These are phyloP conservation scores for Pythium brassicae DNA, from an alignment of 352 stramenopile species.

Conservation along the genomic window DNA sequence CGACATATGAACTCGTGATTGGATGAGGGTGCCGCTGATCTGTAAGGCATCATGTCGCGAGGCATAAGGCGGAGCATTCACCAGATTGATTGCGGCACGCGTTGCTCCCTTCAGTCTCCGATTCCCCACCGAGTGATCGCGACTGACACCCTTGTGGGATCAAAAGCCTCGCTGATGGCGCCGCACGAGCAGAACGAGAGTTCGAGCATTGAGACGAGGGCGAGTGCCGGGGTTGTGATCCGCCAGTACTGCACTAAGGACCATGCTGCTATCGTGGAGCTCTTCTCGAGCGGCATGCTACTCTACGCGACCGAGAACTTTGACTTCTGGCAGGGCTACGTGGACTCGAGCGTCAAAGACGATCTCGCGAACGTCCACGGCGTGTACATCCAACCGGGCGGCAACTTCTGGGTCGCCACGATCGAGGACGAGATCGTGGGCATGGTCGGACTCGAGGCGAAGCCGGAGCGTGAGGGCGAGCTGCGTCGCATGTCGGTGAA, in stretches of 20 bases:
- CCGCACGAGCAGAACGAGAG: background rate
- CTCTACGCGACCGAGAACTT: background rate
- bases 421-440: conserved; percentile 10
- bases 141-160: background rate
- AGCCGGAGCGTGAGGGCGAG: conserved; percentile 16
- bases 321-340: conserved; percentile 10
- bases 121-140: background rate
- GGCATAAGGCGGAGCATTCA: too few species aligned
- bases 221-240: conserved; percentile 1
- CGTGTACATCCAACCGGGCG: conserved; percentile 25
- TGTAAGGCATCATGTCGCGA: too few species aligned
- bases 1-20: too few species aligned
- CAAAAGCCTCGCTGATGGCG: background rate
- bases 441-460: conserved; percentile 18
- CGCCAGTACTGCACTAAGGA: conserved; percentile 19
- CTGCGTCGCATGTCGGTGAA: conserved; percentile 27
- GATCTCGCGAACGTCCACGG: conserved; percentile 29
- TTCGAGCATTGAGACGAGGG: too few species aligned
- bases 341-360: conserved; percentile 16
- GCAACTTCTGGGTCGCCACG: conserved; percentile 41
- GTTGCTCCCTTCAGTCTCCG: background rate
- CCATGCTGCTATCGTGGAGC: conserved; percentile 15
- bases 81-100: background rate
- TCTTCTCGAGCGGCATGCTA: conserved; percentile 12
- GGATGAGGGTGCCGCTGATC: too few species aligned